Base-by-base conservation (phyloP, 306 rosid genomes). In the Fragaria nilgerrensis region DNA sequence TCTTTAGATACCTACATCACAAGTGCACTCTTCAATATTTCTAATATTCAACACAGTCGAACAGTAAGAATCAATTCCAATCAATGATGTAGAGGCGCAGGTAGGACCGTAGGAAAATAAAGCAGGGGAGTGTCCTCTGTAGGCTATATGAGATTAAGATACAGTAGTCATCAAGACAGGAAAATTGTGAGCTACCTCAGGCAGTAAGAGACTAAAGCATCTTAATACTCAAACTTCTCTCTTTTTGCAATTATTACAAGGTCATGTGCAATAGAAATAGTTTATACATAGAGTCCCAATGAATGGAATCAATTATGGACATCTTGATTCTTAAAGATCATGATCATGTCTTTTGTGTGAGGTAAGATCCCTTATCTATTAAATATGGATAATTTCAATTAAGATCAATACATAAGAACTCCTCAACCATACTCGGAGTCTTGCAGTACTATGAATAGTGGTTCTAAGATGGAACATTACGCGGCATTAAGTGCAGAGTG, bases 1-100 rank as follows among this genome's bases (percentile, higher is more conserved):
- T 86, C 85, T 88, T 95, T 76, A 91, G 84, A 75, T 95, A 95
- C 91, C 99, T 95, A 81, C 87, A 86, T 63, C 77, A 85, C 47
- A 69, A 15, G n/a, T 55, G 76, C 47, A 76, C 52, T 8, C n/a
- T 37, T 48, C 37, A 80, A 49, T 23, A 37, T 29, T 0, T 1
- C n/a, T 41, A 58, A 39, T 19, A 74, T 41, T 56, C 27, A 59
- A 73, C 2, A 73, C 23, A 6, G 1, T 12, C 23, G 44, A 74
- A 74, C 45, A 12, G 68, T 41, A 23, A 4, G 39, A 2, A 71
- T 19, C 75, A 71, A 49, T 48, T 32, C 10, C 41, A 71, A 29
- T 15, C 39, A 5, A 34, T 8, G 37, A 49, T 27, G 3, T 2
- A 32, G 10, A n/a, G n/a, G n/a, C n/a, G n/a, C n/a, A n/a, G n/a